Conservation (phyloP, 495 filamentous ascomycete species). For the Penicillium flavigenum region DNA sequence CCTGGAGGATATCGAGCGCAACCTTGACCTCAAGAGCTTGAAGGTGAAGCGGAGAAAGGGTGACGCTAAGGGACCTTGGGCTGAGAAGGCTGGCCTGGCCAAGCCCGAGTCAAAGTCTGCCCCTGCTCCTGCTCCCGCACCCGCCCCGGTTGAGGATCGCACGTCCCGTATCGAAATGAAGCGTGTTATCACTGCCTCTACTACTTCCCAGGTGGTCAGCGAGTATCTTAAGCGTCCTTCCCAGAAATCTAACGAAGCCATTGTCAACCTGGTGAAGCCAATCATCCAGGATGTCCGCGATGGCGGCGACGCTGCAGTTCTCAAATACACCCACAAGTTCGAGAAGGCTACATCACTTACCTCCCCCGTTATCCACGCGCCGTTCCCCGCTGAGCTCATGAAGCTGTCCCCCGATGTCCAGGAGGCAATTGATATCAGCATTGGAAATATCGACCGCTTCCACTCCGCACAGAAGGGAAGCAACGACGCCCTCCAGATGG, state of each 20-base stretch:
- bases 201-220: conserved; percentile 58
- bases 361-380: conserved; percentile 82
- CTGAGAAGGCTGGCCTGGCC: conserved; percentile 71
- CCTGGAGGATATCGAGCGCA: conserved; percentile 83
- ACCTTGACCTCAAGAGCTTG: conserved; percentile 87
- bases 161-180: conserved; percentile 77
- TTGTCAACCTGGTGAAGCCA: conserved; percentile 83
- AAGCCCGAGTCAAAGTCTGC: conserved; percentile 36
- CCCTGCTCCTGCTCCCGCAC: conserved; percentile 43
- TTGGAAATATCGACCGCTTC: conserved; percentile 91
- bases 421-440: conserved; percentile 88
- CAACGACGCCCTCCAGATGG: conserved; percentile 73
- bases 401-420: conserved; percentile 75
- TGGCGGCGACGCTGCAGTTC: conserved; percentile 79
- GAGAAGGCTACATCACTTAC: conserved; percentile 89
- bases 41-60: conserved; percentile 91
- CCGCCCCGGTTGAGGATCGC: conserved; percentile 48
- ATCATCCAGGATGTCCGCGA: conserved; percentile 83
- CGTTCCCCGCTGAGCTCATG: conserved; percentile 84
- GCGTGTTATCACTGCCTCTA: conserved; percentile 65
- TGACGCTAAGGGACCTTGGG: conserved; percentile 89
- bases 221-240: conserved; percentile 81
- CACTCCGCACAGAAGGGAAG: conserved; percentile 81
- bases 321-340: conserved; percentile 94
- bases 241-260: conserved; percentile 84